These are phyloP conservation scores for Mycena epipterygia DNA, from an alignment of 768 basidiomycete genomes.

Conservation along the genomic window DNA sequence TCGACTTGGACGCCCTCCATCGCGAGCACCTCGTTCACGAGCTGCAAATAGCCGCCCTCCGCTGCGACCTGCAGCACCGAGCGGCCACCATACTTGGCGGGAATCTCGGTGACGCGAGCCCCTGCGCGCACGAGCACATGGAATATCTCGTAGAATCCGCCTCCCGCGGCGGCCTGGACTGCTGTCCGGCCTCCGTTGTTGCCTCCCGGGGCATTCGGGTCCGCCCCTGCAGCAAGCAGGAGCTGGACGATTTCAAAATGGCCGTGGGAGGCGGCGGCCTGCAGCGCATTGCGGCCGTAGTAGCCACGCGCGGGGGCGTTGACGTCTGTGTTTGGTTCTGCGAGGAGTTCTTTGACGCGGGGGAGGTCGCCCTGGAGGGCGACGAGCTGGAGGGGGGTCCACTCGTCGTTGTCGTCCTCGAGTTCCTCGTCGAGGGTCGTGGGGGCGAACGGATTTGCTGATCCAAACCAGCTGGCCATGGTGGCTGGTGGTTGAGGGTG, in stretches of 20 bases:
- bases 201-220: constrained; percentile 28
- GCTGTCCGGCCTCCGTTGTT: constrained; percentile 31
- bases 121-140: constrained; percentile 17
- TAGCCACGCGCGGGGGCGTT: constrained; percentile 32
- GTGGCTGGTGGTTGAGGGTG: not conserved
- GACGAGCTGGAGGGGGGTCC: constrained; percentile 34
- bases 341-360: constrained; percentile 22
- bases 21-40: constrained; percentile 14
- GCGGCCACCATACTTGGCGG: constrained; percentile 24
- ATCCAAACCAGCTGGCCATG: not conserved
- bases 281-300: constrained; percentile 34
- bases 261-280: constrained; percentile 23
- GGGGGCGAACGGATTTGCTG: constrained; percentile 21
- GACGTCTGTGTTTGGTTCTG: constrained; percentile 9
- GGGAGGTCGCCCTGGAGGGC: constrained; percentile 25
- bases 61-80: constrained; percentile 30
- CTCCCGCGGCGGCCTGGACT: constrained; percentile 21
- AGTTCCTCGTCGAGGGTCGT: constrained; percentile 21
- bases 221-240: constrained; percentile 23
- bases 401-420: constrained; percentile 31
- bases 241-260: constrained; percentile 23
- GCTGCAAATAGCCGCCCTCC: constrained; percentile 16
- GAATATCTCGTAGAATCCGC: constrained; percentile 11
- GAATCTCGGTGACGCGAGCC: constrained; percentile 12
- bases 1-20: constrained; percentile 30